Base-by-base conservation (phyloP, 805 yeast species). In the Maudiozyma pseudohumilis region DNA sequence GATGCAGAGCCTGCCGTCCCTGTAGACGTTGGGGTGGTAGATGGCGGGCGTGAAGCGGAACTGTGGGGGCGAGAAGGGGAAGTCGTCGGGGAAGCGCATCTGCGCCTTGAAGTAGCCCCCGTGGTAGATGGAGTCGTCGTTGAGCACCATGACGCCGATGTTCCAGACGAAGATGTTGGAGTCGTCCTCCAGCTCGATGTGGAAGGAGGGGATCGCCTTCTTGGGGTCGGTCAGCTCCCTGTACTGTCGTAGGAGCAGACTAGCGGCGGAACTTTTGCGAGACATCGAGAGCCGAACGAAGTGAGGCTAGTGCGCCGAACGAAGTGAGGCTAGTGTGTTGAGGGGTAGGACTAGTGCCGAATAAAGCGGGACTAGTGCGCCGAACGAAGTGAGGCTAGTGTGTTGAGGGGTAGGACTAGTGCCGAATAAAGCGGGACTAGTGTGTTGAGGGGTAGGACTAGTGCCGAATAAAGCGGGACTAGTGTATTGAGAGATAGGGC, bases 81-180 rank as follows among this genome's bases (percentile, higher is more conserved):
- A 89, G 60, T 87, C 95, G 17, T 68, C 63, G 5, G 97, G 97
- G 63, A 89, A 89, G 49, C 80, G 72, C 95, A 89, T 85, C 57
- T 85, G 94, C 17, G 95, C 95, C 55, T 77, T 84, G 65, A 89
- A 82, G 61, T 83, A 89, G 11, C 96, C 96, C 32, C 96, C 96
- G 54, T 88, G 85, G 62, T 85, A 89, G 46, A 81, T 78, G 12
- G 95, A 85, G 45, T 86, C 96, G 50, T 81, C 78, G 61, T 83
- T 82, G 37, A 86, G 72, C 10, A 89, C 94, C 86, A 88, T 86
- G 41, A 89, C 83, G 17, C 95, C 96, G 39, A 89, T 72, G 58
- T 83, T 83, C 96, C 81, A 75, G 38, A 67, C 65, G 47, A 73
- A 75, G 36, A 76, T 70, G 52, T 75, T 75, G 2, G 63, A 55